Percentiles rank a stretch among this genome's conserved stretches.
Evolutionary conservation across 2,329 filamentous ascomycete genomes (phyloP).

Genomic region (Aspergillus sp.): DNA sequence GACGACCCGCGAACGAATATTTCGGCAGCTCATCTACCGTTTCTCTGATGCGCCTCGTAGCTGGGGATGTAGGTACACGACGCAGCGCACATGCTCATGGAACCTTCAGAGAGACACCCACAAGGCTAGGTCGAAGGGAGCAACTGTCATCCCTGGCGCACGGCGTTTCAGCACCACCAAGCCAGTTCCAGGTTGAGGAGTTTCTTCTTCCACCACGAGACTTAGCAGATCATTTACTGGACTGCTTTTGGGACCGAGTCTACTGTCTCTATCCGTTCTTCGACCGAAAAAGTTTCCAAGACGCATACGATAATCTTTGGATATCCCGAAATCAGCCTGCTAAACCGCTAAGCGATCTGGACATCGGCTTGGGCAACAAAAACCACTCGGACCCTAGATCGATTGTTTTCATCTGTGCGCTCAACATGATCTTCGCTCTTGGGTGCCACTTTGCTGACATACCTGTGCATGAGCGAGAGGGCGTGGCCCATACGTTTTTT

Average conservation of each 20-base stretch:
- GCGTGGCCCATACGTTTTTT: slow-evolving; percentile 33
- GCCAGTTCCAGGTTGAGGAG: slow-evolving; percentile 24
- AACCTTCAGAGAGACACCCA: slow-evolving; percentile 4
- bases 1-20: slow-evolving; percentile 27
- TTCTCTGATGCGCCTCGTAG: slow-evolving; percentile 37
- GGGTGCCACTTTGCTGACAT: slow-evolving; percentile 40
- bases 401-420: slow-evolving; percentile 41
- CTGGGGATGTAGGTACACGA: not conserved
- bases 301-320: slow-evolving; percentile 42
- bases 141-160: not conserved
- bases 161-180: slow-evolving; percentile 4
- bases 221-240: slow-evolving; percentile 42
- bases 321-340: slow-evolving; percentile 16
- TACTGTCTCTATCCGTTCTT: slow-evolving; percentile 47
- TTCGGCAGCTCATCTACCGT: slow-evolving; percentile 42
- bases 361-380: slow-evolving; percentile 35
- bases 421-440: slow-evolving; percentile 46
- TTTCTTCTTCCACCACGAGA: slow-evolving; percentile 41
- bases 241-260: slow-evolving; percentile 39
- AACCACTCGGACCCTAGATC: slow-evolving; percentile 31
- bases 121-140: not conserved
- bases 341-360: slow-evolving; percentile 17
- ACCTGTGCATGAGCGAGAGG: slow-evolving; percentile 24
- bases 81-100: too few species aligned
- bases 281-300: slow-evolving; percentile 41